phyloP scores from a whole-genome alignment of 805 yeast species.

The Nakazawaea sp. region DNA sequence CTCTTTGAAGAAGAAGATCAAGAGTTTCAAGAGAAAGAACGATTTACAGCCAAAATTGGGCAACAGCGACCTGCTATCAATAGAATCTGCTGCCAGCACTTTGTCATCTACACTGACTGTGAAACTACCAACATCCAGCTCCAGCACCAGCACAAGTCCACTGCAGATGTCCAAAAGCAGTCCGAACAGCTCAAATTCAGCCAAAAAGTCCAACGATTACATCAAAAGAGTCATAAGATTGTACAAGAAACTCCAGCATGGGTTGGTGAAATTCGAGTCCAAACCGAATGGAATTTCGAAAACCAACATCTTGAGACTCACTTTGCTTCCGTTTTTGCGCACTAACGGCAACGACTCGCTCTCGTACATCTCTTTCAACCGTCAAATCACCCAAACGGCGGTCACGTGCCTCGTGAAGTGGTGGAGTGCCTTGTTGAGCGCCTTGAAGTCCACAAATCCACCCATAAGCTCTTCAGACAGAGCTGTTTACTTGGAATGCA shows the following conservation, averaged over 20 bases:
- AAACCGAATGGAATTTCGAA: conserved; percentile 30
- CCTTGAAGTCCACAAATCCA: conserved; percentile 19
- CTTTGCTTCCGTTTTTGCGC: conserved; percentile 38
- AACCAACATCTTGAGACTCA: conserved; percentile 40
- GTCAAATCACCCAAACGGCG: conserved; percentile 8
- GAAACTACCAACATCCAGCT: background rate
- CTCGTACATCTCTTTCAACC: conserved; percentile 10
- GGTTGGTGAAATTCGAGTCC: conserved; percentile 35
- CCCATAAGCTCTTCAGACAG: conserved; percentile 39
- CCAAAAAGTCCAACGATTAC: background rate
- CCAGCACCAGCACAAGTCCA: background rate
- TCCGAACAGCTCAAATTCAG: background rate
- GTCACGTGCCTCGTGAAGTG: conserved; percentile 30
- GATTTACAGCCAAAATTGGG: too few relatives aligned
- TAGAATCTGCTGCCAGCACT: too few relatives aligned
- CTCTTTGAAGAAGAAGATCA: too few relatives aligned
- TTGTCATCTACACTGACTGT: background rate
- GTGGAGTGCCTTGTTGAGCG: conserved; percentile 41
- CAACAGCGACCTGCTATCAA: too few relatives aligned
- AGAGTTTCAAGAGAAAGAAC: too few relatives aligned
- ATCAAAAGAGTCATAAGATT: conserved; percentile 5
- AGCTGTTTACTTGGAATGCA: conserved; percentile 46
- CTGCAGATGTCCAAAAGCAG: background rate
- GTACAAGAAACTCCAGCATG: conserved; percentile 35
- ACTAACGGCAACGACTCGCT: conserved; percentile 13